Evolutionary conservation across 208 protist genomes (phyloP), one percentile per base, ranked within the genome.

Genomic region (Wallacemonas sp.): DNA sequence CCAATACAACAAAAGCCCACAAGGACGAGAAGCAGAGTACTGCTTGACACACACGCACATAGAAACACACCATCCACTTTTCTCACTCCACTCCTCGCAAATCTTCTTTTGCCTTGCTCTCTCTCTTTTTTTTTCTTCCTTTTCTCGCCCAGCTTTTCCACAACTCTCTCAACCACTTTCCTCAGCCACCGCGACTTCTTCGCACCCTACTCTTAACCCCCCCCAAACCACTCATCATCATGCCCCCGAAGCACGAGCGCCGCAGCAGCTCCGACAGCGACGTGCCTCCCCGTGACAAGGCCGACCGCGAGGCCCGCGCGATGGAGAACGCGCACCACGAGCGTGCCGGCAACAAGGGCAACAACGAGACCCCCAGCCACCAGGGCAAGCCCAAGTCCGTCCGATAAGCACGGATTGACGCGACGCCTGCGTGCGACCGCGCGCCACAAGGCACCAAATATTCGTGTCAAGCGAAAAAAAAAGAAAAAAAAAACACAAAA

Each of bases 291-390:
- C 80, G 69, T 44, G 87, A 93, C 56, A 90, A 87, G 79, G 90
- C 90, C 21, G 87, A 96, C 38, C 58, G 36, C 26, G 57, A 81
- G 43, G 90, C 81, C n/a, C 68, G 78, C 24, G 76, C 87, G 65
- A 92, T 92, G 61, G 90, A 95, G 67, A 72, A 80, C 29, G 60
- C 57, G 32, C 87, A 94, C 70, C 90, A 96, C 81, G 85, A 96
- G 41, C 87, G 90, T 32, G 70, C 83, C 33, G 90, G 90, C 34
- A 38, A 56, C 48, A 84, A 88, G 72, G 90, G 90, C 52, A 39
- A 64, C 19, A 87, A 80, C 41, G 74, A 82, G 24, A 83, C 79
- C 1, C 90, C 90, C 16, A 90, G 80, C 47, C 78, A 93, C 70
- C 79, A 92, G 68, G 44, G 24, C 24, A 92, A 95, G 74, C 87